A percentile compares a stretch with the other conserved stretches of the same genome.
phyloP scores from a whole-genome alignment of 2,329 filamentous ascomycete genomes.

The Aspergillus neotritici region DNA sequence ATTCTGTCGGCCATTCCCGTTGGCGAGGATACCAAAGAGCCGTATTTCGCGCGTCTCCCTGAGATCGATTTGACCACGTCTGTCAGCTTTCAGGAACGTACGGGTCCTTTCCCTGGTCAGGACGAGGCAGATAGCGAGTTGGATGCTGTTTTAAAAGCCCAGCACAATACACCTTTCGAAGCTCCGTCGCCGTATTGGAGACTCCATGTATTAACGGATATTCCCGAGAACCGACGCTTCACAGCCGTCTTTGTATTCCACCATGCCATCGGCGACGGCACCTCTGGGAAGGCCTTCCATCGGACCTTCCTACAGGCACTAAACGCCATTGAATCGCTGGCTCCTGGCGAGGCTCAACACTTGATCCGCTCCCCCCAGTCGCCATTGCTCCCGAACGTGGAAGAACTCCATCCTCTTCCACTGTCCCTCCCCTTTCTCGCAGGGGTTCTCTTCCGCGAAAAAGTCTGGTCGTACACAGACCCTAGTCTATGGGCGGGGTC shows the following conservation, averaged over 20 bases:
- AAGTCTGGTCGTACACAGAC: constrained; percentile 25
- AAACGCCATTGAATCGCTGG: constrained; percentile 9
- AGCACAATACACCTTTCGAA: constrained; percentile 40
- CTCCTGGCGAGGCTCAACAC: constrained; percentile 13
- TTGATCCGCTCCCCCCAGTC: constrained; percentile 19
- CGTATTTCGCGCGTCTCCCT: constrained; percentile 43
- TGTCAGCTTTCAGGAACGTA: constrained; percentile 32
- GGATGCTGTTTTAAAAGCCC: constrained; percentile 34
- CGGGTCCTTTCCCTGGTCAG: constrained; percentile 5
- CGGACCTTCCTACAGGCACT: constrained; percentile 37
- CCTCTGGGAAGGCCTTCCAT: constrained; percentile 44
- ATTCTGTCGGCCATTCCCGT: constrained; percentile 41
- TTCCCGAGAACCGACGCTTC: constrained; percentile 26
- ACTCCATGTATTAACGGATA: constrained; percentile 34
- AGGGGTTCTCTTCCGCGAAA: constrained; percentile 28
- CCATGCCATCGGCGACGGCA: constrained; percentile 45
- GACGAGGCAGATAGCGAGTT: constrained; percentile 36
- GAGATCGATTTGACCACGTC: constrained; percentile 37
- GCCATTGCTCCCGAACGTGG: constrained; percentile 38
- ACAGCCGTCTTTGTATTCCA: constrained; percentile 45
- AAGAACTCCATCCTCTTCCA: constrained; percentile 37
- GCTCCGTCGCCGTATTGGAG: constrained; percentile 41
- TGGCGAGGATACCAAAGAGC: constrained; percentile 35
- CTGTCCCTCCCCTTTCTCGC: constrained; percentile 34
- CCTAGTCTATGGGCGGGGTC: constrained; percentile 35